Evolutionary conservation across 2,329 filamentous ascomycete genomes (phyloP), one percentile per base, ranked within the genome.

Genomic region (Fusarium torulosum): DNA sequence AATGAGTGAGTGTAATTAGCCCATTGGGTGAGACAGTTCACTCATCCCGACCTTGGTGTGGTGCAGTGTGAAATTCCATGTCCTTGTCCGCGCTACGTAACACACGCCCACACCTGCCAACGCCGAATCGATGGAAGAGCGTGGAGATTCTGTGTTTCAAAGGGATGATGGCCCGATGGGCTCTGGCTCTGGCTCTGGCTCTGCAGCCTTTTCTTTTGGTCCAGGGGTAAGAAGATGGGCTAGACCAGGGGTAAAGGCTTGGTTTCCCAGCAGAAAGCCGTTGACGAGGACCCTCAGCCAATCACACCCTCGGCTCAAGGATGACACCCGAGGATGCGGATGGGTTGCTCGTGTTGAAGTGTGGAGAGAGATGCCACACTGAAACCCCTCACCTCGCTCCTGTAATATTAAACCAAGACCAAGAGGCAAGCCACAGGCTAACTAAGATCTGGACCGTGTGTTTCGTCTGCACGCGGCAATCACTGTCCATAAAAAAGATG

Each of bases 321-420:
- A 44, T 60, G 38, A 45, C 57, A 57, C 40, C 55, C 65, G 60
- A 57, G 35, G 17, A 47, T 61, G 35, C 60, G 50, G 64, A 49
- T 49, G 41, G 44, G 52, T 23, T 29, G 21, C 23, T 35, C 52
- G 51, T 31, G 47, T 37, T 25, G 40, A 37, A 58, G 41, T 59
- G 64, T 68, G 65, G 57, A 60, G 65, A 53, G 47, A 43, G 37
- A 51, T 66, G 65, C 27, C 65, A 69, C 65, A 69, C 65, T 69
- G 60, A 68, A 61, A 67, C 65, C 46, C 54, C 19, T 56, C 41
- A 46, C 40, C 29, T 25, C 20, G 37, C 37, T 68, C 65, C 65
- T 69, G 54, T 31, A 68, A 68, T 68, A 27, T 53, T 42, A 65
- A 21, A 38, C 19, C 20, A 20, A 42, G 29, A 31, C 29, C 29